These are phyloP conservation scores for Udeniomyces megalosporus DNA, from an alignment of 768 basidiomycete species.

Conservation along the genomic window DNA sequence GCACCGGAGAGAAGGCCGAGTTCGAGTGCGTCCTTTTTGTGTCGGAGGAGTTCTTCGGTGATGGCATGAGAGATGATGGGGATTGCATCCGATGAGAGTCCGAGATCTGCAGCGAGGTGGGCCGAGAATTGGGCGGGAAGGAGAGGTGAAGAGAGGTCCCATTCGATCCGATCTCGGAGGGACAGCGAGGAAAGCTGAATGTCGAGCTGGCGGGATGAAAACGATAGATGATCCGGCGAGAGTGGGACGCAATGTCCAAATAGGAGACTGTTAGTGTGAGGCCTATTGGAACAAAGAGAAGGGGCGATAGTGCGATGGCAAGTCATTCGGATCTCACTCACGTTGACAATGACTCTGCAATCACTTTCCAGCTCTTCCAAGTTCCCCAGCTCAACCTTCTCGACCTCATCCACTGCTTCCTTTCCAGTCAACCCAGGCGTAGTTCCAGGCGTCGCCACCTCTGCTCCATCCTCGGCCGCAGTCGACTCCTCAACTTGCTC, in stretches of 20 bases:
- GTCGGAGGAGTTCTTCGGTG: conserved; percentile 86
- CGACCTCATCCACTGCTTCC: conserved; percentile 2
- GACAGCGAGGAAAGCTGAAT: conserved; percentile 88
- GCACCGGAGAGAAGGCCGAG: conserved; percentile 70
- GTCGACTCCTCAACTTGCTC: neutral
- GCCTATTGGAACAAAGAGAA: neutral
- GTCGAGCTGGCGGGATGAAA: conserved; percentile 52
- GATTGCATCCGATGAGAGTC: conserved; percentile 68
- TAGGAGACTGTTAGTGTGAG: neutral
- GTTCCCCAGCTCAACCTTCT: conserved; percentile 5
- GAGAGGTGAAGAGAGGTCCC: conserved; percentile 78
- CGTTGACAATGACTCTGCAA: conserved; percentile 33
- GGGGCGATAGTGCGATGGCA: no score
- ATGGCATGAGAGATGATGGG: conserved; percentile 84
- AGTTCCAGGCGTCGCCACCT: neutral
- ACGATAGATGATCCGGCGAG: neutral
- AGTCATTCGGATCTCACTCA: conserved; percentile 22
- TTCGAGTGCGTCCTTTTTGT: conserved; percentile 88
- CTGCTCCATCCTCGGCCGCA: neutral
- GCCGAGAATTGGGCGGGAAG: conserved; percentile 73
- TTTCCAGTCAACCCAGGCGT: neutral
- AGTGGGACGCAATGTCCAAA: neutral
- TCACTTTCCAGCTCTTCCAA: conserved; percentile 29
- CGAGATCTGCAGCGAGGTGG: conserved; percentile 68
- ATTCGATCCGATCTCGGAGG: conserved; percentile 89